Evolutionary conservation across 768 basidiomycete genomes (phyloP), one percentile per base, ranked within the genome.

Genomic region (Termitomyces sp.): DNA sequence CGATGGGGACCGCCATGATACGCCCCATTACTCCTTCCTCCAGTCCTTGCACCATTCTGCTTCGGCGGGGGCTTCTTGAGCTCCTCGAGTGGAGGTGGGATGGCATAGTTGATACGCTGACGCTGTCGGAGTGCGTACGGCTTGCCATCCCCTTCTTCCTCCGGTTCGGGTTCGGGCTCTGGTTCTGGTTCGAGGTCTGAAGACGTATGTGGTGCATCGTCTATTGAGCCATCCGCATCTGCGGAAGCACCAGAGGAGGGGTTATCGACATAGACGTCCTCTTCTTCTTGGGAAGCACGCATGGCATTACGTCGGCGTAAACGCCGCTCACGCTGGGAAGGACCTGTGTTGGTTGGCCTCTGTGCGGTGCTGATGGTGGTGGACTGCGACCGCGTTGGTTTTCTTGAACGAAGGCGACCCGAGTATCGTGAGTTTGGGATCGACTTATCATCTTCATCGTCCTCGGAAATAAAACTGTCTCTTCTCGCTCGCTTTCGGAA

Each of bases 81-180:
- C 37, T 91, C 89, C 50, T 93, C 91, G 15, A 93, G 72, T 0
- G 90, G 87, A 0, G 91, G 90, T 1, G 87, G 89, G 21, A 91
- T 87, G 12, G 86, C 85, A 55, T 93, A 93, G 65, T 92, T 91
- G 62, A 93, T 83, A 58, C 80, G 78, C 45, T 75, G 74, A 50
- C 90, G 75, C 63, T 84, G 81, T 19, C 91, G 75, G 38, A 93
- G 73, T 0, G 82, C 65, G 63, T 93, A 93, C 15, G 83, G 82
- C 45, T 75, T 78, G 9, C 80, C 82, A 54, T 83, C 82, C 23
- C 66, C 76, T 42, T 81, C 80, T 7, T 76, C 78, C 31, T 77
- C 79, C 11, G 68, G 73, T 28, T 76, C 78, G 1, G 69, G 73
- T n/a, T 77, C 79, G 0, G 73, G 77, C 17, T 76, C 72, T 0